Conservation (phyloP, 805 yeast species). For the Candida ulmi region DNA sequence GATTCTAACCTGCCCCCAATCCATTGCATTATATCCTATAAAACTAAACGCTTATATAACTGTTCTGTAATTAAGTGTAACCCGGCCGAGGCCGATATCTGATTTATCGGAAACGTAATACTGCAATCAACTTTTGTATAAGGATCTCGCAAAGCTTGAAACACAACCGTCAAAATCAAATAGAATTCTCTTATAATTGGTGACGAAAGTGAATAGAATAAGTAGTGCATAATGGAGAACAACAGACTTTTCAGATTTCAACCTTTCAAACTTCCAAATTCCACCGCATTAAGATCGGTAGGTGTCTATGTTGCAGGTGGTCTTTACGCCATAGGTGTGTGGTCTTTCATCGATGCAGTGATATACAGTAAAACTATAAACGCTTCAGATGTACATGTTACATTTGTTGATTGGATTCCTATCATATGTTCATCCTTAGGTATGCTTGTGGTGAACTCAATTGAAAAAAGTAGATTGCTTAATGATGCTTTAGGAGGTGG, state of each 20-base stretch:
- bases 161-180: background rate
- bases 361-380: conserved; percentile 79
- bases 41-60: too few relatives aligned
- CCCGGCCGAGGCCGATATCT: too few relatives aligned
- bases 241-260: conserved; percentile 60
- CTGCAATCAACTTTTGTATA: too few relatives aligned
- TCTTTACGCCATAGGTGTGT: conserved; percentile 78
- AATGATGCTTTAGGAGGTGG: conserved; percentile 29
- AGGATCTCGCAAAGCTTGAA: too few relatives aligned
- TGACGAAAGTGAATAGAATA: too few relatives aligned
- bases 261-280: conserved; percentile 61
- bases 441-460: conserved; percentile 62
- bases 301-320: conserved; percentile 80
- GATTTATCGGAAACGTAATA: too few relatives aligned
- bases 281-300: conserved; percentile 60
- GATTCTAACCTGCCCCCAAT: too few relatives aligned
- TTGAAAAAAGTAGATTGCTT: conserved; percentile 36
- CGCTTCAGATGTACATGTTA: conserved; percentile 81
- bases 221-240: conserved; percentile 29
- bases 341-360: conserved; percentile 87
- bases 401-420: conserved; percentile 95
- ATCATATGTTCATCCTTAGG: conserved; percentile 84
- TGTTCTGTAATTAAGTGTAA: too few relatives aligned
- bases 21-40: too few relatives aligned
- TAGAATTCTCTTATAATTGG: too few relatives aligned